Conservation (phyloP, 805 yeast genomes). For the Myxozyma sirexii region DNA sequence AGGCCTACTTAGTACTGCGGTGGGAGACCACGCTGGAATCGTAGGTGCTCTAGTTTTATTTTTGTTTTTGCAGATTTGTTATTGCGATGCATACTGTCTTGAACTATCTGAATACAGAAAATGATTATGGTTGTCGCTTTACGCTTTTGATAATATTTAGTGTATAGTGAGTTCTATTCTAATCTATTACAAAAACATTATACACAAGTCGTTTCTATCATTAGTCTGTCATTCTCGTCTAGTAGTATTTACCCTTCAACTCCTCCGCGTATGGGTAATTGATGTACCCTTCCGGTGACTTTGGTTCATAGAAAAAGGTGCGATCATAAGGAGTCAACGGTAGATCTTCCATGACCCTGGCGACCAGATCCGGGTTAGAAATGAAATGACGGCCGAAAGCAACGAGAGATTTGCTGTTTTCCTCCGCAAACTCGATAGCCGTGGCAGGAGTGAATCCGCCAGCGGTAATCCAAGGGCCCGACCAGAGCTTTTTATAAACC, state of each 20-base stretch:
- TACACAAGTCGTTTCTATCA: background rate
- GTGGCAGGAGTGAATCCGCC: constrained; percentile 32
- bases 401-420: constrained; percentile 35
- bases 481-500: constrained; percentile 17
- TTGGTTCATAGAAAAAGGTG: constrained; percentile 48
- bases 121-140: too few species aligned
- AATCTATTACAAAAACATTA: background rate
- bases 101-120: too few species aligned
- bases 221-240: background rate
- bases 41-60: background rate
- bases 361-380: constrained; percentile 59
- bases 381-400: constrained; percentile 55
- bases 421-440: constrained; percentile 12
- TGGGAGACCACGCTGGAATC: constrained; percentile 3
- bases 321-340: constrained; percentile 53
- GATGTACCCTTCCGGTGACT: constrained; percentile 15
- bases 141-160: too few species aligned
- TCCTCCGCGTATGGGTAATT: constrained; percentile 17
- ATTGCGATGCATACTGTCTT: background rate
- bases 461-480: constrained; percentile 31
- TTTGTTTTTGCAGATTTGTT: background rate
- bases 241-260: constrained; percentile 15
- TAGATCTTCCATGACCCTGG: constrained; percentile 48
- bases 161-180: too few species aligned
- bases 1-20: constrained; percentile 2